phyloP scores from a whole-genome alignment of 1,284 basidiomycete genomes.

The Puccinia horiana region DNA sequence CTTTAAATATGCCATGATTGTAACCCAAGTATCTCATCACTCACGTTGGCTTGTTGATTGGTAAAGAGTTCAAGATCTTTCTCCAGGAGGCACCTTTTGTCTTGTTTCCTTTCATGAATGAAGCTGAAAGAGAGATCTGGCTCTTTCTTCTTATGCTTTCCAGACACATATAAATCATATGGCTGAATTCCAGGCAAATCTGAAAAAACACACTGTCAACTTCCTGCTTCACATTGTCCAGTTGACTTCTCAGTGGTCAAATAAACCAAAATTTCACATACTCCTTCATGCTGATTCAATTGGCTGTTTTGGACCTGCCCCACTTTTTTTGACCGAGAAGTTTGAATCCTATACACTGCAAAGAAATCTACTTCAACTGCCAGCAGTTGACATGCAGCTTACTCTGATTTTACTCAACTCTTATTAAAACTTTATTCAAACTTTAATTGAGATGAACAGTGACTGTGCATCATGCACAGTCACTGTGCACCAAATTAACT shows the following conservation, averaged over 20 bases:
- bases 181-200: not conserved
- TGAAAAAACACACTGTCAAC: not conserved
- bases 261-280: constrained; percentile 13
- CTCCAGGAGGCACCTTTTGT: constrained; percentile 6
- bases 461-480: no score
- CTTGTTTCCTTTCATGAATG: constrained; percentile 8
- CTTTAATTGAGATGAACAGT: no score
- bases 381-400: no score
- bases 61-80: not conserved
- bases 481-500: no score
- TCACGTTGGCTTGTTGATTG: not conserved
- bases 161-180: not conserved
- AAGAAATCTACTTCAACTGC: no score
- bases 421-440: no score
- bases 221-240: not conserved
- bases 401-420: no score
- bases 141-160: not conserved
- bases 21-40: not conserved
- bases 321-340: no score
- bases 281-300: no score
- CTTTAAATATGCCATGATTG: not conserved
- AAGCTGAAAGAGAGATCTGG: not conserved
- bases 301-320: no score
- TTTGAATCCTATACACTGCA: no score
- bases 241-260: not conserved